Evolutionary conservation across 1,139 yeast genomes (phyloP).

Genomic region (Saccharomycopsis phalli): DNA sequence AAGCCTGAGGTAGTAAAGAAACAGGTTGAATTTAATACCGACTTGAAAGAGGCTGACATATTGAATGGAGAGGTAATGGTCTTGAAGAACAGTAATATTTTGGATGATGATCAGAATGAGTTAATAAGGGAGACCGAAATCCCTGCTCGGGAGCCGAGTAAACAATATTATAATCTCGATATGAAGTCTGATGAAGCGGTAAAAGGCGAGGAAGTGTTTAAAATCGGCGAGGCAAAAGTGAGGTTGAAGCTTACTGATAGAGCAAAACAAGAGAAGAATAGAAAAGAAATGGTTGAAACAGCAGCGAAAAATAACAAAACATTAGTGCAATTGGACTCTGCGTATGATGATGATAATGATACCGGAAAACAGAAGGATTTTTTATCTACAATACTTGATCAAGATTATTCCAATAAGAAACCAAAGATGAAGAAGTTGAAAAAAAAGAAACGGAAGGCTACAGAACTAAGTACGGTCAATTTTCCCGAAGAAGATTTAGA

Average conservation of each 20-base stretch:
- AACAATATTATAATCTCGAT: no score
- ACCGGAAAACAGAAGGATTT: conserved; percentile 28
- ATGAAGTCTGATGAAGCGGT: conserved; percentile 24
- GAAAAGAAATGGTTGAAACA: conserved; percentile 7
- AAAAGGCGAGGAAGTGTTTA: conserved; percentile 22
- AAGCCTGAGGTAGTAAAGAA: conserved; percentile 21
- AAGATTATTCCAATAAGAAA: conserved; percentile 19
- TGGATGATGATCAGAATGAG: conserved; percentile 39
- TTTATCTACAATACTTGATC: neutral
- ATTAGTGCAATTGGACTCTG: conserved; percentile 21
- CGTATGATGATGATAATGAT: conserved; percentile 42
- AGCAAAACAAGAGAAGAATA: neutral
- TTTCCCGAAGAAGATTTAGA: conserved; percentile 16
- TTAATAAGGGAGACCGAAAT: conserved; percentile 29
- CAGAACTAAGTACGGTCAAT: neutral
- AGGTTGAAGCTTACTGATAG: conserved; percentile 7
- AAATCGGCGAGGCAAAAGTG: conserved; percentile 14
- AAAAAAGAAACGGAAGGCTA: conserved; percentile 12
- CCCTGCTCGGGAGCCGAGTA: conserved; percentile 27
- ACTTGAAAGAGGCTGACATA: conserved; percentile 35
- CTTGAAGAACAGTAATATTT: conserved; percentile 48
- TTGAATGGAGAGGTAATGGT: conserved; percentile 53
- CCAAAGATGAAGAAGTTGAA: conserved; percentile 22
- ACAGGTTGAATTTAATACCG: conserved; percentile 22
- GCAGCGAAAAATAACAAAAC: conserved; percentile 4